These are phyloP conservation scores for Cercospora zeae-maydis DNA, from an alignment of 2,329 filamentous ascomycete genomes.

Conservation along the genomic window DNA sequence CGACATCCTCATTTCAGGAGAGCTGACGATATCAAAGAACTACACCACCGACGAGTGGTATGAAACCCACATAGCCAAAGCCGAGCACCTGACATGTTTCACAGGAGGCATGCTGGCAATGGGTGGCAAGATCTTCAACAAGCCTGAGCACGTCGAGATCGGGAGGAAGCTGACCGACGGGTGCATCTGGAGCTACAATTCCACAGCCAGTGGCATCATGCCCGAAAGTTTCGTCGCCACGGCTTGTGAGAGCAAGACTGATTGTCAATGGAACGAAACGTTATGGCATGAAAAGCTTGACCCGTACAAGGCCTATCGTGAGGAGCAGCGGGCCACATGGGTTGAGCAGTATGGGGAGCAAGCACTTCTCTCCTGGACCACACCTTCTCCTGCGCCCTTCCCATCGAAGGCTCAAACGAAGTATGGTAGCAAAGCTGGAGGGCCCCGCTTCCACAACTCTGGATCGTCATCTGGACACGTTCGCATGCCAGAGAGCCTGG, in stretches of 20 bases:
- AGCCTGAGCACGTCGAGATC: slow-evolving; percentile 48
- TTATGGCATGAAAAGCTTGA: slow-evolving; percentile 44
- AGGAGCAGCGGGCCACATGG: slow-evolving; percentile 22
- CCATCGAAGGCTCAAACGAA: not conserved
- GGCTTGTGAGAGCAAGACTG: slow-evolving; percentile 42
- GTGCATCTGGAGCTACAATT: slow-evolving; percentile 55
- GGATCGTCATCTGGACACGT: not conserved
- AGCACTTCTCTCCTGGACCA: slow-evolving; percentile 13
- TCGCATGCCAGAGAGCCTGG: not conserved
- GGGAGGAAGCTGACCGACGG: slow-evolving; percentile 52
- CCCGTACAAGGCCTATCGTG: slow-evolving; percentile 27
- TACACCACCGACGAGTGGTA: slow-evolving; percentile 41
- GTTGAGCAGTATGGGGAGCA: slow-evolving; percentile 20
- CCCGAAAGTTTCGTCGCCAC: slow-evolving; percentile 48
- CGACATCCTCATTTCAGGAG: slow-evolving; percentile 72
- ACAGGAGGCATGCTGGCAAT: slow-evolving; percentile 55
- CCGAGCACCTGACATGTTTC: slow-evolving; percentile 54
- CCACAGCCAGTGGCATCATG: slow-evolving; percentile 52
- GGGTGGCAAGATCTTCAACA: slow-evolving; percentile 51
- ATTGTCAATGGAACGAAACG: slow-evolving; percentile 44
- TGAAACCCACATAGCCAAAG: slow-evolving; percentile 42
- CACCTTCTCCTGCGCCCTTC: not conserved
- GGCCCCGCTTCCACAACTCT: not conserved
- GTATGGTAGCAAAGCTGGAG: not conserved
- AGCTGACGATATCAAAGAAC: slow-evolving; percentile 41